Evolutionary conservation across 202 grass and related monocot genomes (phyloP), one percentile per base, ranked within the genome.

Genomic region (Schoenoplectus triqueter): DNA sequence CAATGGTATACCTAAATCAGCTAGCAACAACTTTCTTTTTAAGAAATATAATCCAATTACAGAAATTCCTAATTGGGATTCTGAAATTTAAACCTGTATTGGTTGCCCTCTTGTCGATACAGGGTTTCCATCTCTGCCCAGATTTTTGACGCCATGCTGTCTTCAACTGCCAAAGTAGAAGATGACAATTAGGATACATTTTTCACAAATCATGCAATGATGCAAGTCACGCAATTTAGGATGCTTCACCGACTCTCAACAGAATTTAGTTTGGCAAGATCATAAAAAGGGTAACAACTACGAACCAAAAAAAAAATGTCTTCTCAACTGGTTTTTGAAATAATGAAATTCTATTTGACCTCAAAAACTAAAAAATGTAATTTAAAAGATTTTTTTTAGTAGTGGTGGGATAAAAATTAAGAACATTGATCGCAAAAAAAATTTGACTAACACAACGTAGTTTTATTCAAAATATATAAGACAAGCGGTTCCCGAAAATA

Each of bases 61-160:
- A 69, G 20, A 2, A 80, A 66, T 46, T 7, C 44, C 14, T 18
- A 61, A 69, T 87, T 54, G 9, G 80, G 70, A 84, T 71, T 64
- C 48, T 47, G 83, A 85, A 74, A 84, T 22, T 9, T 49, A 50
- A 84, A 98, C 95, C 92, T 98, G 95, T 86, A 64, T 88, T 76
- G 71, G 17, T 74, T 81, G 89, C 40, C 39, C 48, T 92, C 67
- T 86, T 93, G 71, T 63, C 47, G 44, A 71, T 74, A 82, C 95
- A 98, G 84, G 93, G 89, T 52, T 78, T 70, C 95, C 92, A 95
- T 72, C 15, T 64, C 45, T 95, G 89, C 49, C 85, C 90, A 84
- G 78, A 22, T 65, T 88, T 93, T 86, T 91, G 80, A 80, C 83
- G 78, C 69, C 87, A 82, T 84, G 91, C 65, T 49, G 70, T 31